Evolutionary conservation across 768 basidiomycete genomes (phyloP).

Genomic region (Suillus discolor): DNA sequence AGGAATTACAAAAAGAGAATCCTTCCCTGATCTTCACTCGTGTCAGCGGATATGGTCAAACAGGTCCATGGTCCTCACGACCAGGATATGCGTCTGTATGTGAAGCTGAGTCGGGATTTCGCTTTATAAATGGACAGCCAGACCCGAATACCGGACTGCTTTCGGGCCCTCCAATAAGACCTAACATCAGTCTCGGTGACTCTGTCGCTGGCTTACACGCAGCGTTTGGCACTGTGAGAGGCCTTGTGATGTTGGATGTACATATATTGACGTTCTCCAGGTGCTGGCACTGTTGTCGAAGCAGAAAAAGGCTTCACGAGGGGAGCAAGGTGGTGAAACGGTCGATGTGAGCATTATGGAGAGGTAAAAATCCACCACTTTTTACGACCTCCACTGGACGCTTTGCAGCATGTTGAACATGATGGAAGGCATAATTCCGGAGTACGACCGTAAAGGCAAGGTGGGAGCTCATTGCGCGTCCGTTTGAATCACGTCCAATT

Average conservation of each 20-base stretch:
- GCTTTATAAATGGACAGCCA: conserved; percentile 70
- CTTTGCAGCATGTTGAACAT: conserved; percentile 65
- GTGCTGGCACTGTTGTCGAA: conserved; percentile 62
- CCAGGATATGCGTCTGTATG: conserved; percentile 78
- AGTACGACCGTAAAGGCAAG: conserved; percentile 72
- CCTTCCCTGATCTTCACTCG: conserved; percentile 91
- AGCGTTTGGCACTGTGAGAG: conserved; percentile 65
- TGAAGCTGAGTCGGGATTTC: conserved; percentile 75
- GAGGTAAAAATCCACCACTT: conserved; percentile 41
- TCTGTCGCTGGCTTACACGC: conserved; percentile 73
- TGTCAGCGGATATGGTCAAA: conserved; percentile 76
- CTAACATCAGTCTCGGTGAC: conserved; percentile 74
- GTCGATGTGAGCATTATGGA: conserved; percentile 81
- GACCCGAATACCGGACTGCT: conserved; percentile 54
- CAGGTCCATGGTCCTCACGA: conserved; percentile 70
- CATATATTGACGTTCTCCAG: conserved; percentile 30
- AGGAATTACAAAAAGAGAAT: conserved; percentile 67
- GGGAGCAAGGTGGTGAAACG: conserved; percentile 43
- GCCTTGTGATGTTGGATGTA: conserved; percentile 13
- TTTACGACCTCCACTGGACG: neutral
- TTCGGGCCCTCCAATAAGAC: conserved; percentile 64
- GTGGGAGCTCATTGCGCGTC: conserved; percentile 29
- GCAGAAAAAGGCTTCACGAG: conserved; percentile 35
- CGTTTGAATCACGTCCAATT: neutral
- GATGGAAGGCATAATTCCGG: conserved; percentile 79